Evolutionary conservation across 768 basidiomycete genomes (phyloP), one percentile per base, ranked within the genome.

Genomic region (Dictyophora rubrovolvata): DNA sequence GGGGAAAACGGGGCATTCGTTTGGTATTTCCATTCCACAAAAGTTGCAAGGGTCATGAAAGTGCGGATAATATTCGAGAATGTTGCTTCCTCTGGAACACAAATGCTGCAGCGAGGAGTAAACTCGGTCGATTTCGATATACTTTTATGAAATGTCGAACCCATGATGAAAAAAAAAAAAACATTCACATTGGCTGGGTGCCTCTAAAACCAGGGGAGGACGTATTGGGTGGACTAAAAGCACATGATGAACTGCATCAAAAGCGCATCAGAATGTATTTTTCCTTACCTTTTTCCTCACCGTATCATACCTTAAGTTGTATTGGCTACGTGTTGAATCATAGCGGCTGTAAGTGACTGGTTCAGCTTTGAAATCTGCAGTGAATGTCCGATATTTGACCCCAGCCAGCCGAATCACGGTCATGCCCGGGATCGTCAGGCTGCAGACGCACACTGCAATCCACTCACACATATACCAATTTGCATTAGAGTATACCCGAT

Each of bases 31-130:
- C 28, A 28, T 28, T 28, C 4, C 28, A 28, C 28, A 28, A n/a
- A n/a, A n/a, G n/a, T n/a, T n/a, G n/a, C n/a, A n/a, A n/a, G n/a
- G n/a, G n/a, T n/a, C n/a, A 22, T 55, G 22, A 42, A 17, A 55
- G 14, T 17, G 14, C 54, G 54, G 54, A 55, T 35, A 55, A 55
- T 33, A 34, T 23, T 55, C 54, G 34, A 55, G 54, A 42, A 37
- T 37, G 42, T 42, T n/a, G 36, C 22, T 21, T 42, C 28, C 22
- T 22, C 53, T 35, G n/a, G 12, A 21, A 33, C 18, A 14, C 36
- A 12, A 16, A 23, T 23, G 20, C 21, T 36, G 17, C 7, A 37
- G 12, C 16, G 28, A 8, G 54, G 54, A 55, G 36, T 42, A 55
- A 55, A 55, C 54, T 55, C 54, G 54, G 54, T 42, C 11, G 22